Percentiles rank a stretch among this genome's conserved stretches.
Evolutionary conservation across 2,329 filamentous ascomycete species (phyloP).

Genomic region (Stagonosporopsis vannaccii): DNA sequence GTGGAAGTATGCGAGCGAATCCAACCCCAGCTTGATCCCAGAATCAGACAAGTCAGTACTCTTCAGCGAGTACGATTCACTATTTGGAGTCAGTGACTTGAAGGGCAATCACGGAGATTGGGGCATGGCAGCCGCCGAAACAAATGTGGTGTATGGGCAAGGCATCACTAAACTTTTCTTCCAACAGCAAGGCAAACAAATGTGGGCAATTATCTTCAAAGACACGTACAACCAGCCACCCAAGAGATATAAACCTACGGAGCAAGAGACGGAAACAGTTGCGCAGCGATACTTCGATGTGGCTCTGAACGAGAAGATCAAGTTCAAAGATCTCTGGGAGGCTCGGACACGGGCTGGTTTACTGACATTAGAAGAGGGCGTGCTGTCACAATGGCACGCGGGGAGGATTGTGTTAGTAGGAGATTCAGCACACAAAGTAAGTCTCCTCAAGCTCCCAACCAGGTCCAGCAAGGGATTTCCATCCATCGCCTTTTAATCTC

Average conservation of each 20-base stretch:
- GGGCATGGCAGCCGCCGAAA: slow-evolving; percentile 35
- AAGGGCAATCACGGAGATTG: slow-evolving; percentile 25
- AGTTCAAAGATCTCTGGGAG: slow-evolving; percentile 47
- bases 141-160: slow-evolving; percentile 25
- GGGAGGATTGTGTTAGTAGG: slow-evolving; percentile 52
- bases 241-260: slow-evolving; percentile 10
- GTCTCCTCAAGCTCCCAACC: not conserved
- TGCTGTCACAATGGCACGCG: slow-evolving; percentile 52
- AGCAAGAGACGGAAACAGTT: slow-evolving; percentile 40
- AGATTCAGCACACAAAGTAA: slow-evolving; percentile 54
- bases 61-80: slow-evolving; percentile 10
- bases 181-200: slow-evolving; percentile 27
- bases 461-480: too few species aligned
- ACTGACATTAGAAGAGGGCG: slow-evolving; percentile 47
- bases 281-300: slow-evolving; percentile 35
- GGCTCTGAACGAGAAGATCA: slow-evolving; percentile 35
- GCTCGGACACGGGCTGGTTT: slow-evolving; percentile 30
- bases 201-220: slow-evolving; percentile 24
- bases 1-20: slow-evolving; percentile 28
- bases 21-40: slow-evolving; percentile 14
- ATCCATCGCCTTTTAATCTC: not conserved
- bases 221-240: slow-evolving; percentile 19
- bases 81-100: slow-evolving; percentile 25
- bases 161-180: slow-evolving; percentile 38
- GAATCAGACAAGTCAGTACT: slow-evolving; percentile 18